Conservation (phyloP, 495 filamentous ascomycete species). For the Tirmania nivea region DNA sequence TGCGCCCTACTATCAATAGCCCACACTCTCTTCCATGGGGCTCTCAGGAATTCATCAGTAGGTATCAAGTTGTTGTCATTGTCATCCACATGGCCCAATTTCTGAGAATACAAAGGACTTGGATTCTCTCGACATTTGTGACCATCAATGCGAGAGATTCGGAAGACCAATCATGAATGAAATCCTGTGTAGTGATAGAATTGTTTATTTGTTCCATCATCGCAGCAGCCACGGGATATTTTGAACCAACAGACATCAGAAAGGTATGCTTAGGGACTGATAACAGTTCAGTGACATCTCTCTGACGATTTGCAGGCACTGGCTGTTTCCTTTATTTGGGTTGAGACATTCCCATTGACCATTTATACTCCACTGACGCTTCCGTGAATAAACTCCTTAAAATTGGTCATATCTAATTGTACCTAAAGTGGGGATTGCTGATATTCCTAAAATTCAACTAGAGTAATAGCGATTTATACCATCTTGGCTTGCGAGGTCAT, state of each 20-base stretch:
- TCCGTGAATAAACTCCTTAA: conserved; percentile 22
- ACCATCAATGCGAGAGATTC: conserved; percentile 70
- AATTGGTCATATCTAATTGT: neutral
- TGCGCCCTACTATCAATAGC: conserved; percentile 50
- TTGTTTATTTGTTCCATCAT: conserved; percentile 75
- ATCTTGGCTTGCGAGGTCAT: conserved; percentile 80
- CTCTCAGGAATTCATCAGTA: conserved; percentile 55
- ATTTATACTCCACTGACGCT: conserved; percentile 72
- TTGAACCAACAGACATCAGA: conserved; percentile 46
- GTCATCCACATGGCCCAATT: neutral
- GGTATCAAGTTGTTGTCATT: neutral
- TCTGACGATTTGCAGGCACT: conserved; percentile 28
- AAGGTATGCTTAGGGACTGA: conserved; percentile 9
- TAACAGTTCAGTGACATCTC: neutral
- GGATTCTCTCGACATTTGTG: conserved; percentile 70
- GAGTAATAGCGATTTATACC: conserved; percentile 60
- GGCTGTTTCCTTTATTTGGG: conserved; percentile 72
- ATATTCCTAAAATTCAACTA: neutral
- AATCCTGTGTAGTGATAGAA: conserved; percentile 58
- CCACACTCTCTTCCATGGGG: conserved; percentile 78
- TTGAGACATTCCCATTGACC: conserved; percentile 58
- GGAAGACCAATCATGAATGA: conserved; percentile 47
- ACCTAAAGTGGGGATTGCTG: neutral
- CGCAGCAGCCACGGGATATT: conserved; percentile 66
- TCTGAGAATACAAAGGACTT: conserved; percentile 25